phyloP scores from a whole-genome alignment of 2,329 filamentous ascomycete species.

The Talaromyces sp. region DNA sequence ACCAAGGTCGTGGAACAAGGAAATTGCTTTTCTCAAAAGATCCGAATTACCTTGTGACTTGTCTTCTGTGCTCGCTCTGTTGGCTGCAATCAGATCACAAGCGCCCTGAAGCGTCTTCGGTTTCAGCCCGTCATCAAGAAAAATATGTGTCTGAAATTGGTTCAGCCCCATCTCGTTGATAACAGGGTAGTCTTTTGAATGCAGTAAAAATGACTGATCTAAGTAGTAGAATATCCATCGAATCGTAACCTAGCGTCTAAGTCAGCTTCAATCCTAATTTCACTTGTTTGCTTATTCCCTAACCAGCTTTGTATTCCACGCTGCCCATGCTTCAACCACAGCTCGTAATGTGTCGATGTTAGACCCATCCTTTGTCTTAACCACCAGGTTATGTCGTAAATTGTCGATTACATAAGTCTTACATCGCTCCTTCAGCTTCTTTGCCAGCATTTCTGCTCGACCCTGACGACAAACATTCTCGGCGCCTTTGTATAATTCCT shows the following conservation, averaged over 20 bases:
- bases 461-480: conserved; percentile 86
- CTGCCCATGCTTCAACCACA: conserved; percentile 62
- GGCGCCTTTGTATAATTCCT: conserved; percentile 82
- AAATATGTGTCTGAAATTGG: conserved; percentile 64
- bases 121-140: conserved; percentile 50
- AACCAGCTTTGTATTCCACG: conserved; percentile 74
- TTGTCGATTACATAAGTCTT: conserved; percentile 55
- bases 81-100: conserved; percentile 68
- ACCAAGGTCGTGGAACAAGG: conserved; percentile 78
- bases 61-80: conserved; percentile 54
- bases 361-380: conserved; percentile 49
- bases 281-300: conserved; percentile 21
- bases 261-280: neutral
- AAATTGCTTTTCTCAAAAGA: conserved; percentile 69
- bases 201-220: conserved; percentile 80
- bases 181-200: conserved; percentile 62
- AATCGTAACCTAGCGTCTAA: conserved; percentile 57
- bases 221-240: conserved; percentile 91
- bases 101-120: conserved; percentile 60
- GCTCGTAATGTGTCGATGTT: conserved; percentile 61
- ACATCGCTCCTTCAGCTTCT: conserved; percentile 61
- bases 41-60: conserved; percentile 52
- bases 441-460: conserved; percentile 62
- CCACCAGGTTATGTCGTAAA: conserved; percentile 57
- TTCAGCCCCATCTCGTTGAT: conserved; percentile 76